Evolutionary conservation across 2,329 filamentous ascomycete genomes (phyloP).

Genomic region (Drechslerella stenobrocha): DNA sequence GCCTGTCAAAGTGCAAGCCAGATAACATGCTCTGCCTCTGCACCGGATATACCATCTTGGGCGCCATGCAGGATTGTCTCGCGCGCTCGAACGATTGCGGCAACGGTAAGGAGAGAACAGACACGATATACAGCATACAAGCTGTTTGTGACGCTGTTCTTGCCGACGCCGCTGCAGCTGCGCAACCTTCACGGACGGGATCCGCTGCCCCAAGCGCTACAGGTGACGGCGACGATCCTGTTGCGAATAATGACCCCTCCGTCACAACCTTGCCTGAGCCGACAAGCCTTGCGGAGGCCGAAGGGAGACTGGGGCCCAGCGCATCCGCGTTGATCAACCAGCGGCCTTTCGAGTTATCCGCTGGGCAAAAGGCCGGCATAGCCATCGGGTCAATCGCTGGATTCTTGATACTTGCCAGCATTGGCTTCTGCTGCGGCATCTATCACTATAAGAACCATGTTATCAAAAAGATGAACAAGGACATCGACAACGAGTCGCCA

Average conservation of each 20-base stretch:
- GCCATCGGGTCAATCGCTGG: conserved; percentile 29
- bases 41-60: conserved; percentile 24
- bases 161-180: too few species aligned
- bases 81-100: conserved; percentile 32
- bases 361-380: conserved; percentile 35
- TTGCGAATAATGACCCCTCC: conserved; percentile 7
- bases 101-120: conserved; percentile 7
- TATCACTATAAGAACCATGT: conserved; percentile 44
- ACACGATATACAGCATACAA: conserved; percentile 30
- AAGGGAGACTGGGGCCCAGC: conserved; percentile 33
- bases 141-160: conserved; percentile 38
- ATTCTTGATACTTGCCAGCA: conserved; percentile 20
- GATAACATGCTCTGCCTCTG: conserved; percentile 29
- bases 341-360: conserved; percentile 28
- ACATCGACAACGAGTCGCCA: conserved; percentile 17
- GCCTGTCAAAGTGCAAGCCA: conserved; percentile 31
- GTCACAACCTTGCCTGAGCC: conserved; percentile 25
- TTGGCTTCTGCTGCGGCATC: conserved; percentile 30
- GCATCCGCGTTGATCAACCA: conserved; percentile 41
- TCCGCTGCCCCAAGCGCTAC: conserved; percentile 11
- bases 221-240: conserved; percentile 11
- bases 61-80: conserved; percentile 34
- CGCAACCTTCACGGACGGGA: conserved; percentile 16
- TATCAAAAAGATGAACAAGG: conserved; percentile 41
- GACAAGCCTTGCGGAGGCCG: conserved; percentile 44